Evolutionary conservation across 2,329 filamentous ascomycete genomes (phyloP).

Genomic region (Diaporthe batatas): DNA sequence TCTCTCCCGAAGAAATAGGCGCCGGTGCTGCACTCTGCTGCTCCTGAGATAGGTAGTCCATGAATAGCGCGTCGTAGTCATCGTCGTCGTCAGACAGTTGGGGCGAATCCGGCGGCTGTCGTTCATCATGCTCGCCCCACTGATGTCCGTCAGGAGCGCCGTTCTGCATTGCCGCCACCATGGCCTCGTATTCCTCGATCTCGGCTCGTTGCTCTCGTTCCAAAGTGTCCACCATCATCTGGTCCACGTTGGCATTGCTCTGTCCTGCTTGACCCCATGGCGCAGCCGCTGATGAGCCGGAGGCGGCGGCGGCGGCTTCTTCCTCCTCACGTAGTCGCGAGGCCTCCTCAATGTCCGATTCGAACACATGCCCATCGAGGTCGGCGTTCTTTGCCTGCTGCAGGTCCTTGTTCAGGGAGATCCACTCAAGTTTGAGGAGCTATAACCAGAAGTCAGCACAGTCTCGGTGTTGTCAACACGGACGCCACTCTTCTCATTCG

Average conservation of each 20-base stretch:
- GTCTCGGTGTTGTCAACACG: constrained; percentile 45
- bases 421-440: constrained; percentile 60
- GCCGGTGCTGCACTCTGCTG: constrained; percentile 44
- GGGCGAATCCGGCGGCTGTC: constrained; percentile 48
- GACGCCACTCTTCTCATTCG: constrained; percentile 48
- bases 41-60: constrained; percentile 70
- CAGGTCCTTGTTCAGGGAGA: constrained; percentile 54
- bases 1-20: constrained; percentile 54
- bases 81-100: constrained; percentile 67
- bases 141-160: neutral
- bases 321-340: constrained; percentile 50
- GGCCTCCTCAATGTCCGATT: constrained; percentile 66
- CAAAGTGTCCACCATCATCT: constrained; percentile 67
- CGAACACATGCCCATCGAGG: constrained; percentile 57
- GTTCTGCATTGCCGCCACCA: constrained; percentile 62
- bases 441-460: constrained; percentile 42
- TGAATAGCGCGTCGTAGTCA: constrained; percentile 75
- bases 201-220: constrained; percentile 67
- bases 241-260: constrained; percentile 53
- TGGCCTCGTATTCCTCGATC: constrained; percentile 68
- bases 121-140: constrained; percentile 41
- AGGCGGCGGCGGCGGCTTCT: constrained; percentile 40
- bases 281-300: constrained; percentile 45
- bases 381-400: constrained; percentile 56
- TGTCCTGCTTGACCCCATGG: constrained; percentile 36